A percentile compares a stretch with the other conserved stretches of the same genome.
phyloP scores from a whole-genome alignment of 2,329 filamentous ascomycete genomes.

The Fusarium siculi region DNA sequence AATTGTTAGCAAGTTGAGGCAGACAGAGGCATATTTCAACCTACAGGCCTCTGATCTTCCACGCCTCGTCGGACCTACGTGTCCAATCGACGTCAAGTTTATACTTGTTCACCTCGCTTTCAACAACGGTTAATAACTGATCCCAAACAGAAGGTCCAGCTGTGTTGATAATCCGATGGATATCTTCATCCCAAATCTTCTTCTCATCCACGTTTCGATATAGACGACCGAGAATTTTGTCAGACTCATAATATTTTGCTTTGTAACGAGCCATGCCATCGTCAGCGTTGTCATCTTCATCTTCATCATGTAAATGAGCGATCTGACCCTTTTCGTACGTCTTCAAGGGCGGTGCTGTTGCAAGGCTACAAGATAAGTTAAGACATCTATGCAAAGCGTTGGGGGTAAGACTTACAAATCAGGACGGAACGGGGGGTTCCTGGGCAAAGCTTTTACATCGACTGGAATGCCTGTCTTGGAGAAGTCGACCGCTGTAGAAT shows the following conservation, averaged over 20 bases:
- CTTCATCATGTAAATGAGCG: conserved; percentile 38
- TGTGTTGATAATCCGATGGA: conserved; percentile 47
- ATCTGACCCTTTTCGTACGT: conserved; percentile 59
- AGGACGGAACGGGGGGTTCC: conserved; percentile 54
- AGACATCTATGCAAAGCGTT: fast-evolving
- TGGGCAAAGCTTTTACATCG: conserved; percentile 56
- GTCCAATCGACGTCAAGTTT: conserved; percentile 48
- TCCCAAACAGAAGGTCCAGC: conserved; percentile 56
- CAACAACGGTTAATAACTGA: conserved; percentile 48
- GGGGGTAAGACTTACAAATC: conserved; percentile 61
- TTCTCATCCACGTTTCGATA: conserved; percentile 80
- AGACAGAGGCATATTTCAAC: conserved; percentile 47
- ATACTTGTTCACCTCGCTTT: conserved; percentile 30
- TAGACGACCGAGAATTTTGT: conserved; percentile 75
- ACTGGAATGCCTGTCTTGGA: conserved; percentile 77
- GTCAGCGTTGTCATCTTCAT: conserved; percentile 54
- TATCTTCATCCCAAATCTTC: conserved; percentile 68
- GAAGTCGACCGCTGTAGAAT: conserved; percentile 79
- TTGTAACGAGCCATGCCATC: conserved; percentile 56
- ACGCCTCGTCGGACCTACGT: conserved; percentile 51
- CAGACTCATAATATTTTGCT: conserved; percentile 71
- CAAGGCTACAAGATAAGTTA: conserved; percentile 50
- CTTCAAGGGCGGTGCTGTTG: conserved; percentile 57
- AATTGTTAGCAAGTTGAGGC: conserved; percentile 23
- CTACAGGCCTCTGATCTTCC: conserved; percentile 60